Evolutionary conservation across 176 grass and related monocot genomes (phyloP), one percentile per base, ranked within the genome.

Genomic region (Triticum turgidum): DNA sequence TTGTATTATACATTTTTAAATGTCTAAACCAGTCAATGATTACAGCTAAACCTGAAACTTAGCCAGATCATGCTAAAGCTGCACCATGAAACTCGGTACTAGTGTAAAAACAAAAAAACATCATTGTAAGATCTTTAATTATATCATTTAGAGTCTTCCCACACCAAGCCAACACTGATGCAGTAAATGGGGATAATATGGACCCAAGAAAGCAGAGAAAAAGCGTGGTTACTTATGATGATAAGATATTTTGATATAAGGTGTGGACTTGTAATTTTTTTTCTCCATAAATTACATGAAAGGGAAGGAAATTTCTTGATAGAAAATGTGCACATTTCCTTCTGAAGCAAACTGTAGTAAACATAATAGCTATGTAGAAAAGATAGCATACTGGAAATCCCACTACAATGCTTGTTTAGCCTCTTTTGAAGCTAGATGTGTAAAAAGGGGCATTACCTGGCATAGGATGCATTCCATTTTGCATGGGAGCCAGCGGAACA

Each of bases 401-500:
- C 51, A 51, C 63, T 77, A 41, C 9, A 81, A 32, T 13, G 27
- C 21, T 81, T 85, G 68, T 70, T 37, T 70, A 35, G 15, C 20
- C 6, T 34, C 13, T 54, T 85, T 77, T 25, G 63, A 35, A 10
- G 24, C 45, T 58, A 72, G 62, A 84, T 9, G 69, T 77, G 37
- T 24, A 87, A 65, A 65, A 76, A 82, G 7, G 7, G 29, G 86
- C 59, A 58, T 88, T 93, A 99, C 97, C 97, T 91, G 90, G 87
- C 90, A 91, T 93, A 77, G 73, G 91, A 87, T 99, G 92, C 69
- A 97, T 91, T 20, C 97, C 97, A 90, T 93, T 94, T 83, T 99
- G 94, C 21, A 97, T 92, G 56, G 92, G 92, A 75, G 81, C 85
- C 81, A 97, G 9, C 29, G 97, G 89, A 61, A 93, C 87, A 87